These are phyloP conservation scores for Niveomyces coronatus DNA, from an alignment of 2,329 filamentous ascomycete genomes.

Conservation along the genomic window DNA sequence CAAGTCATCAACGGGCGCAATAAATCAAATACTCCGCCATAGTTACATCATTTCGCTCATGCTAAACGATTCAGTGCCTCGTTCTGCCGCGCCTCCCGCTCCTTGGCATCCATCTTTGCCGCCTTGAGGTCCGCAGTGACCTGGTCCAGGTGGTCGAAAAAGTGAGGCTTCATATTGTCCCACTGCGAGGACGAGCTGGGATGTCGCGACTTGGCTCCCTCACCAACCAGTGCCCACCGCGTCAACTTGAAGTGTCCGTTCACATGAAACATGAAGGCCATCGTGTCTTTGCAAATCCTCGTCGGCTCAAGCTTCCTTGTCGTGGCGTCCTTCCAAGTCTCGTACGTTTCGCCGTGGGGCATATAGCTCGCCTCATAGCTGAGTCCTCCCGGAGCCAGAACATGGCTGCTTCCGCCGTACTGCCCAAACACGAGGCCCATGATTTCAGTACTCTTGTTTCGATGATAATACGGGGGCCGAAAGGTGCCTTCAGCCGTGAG, in stretches of 20 bases:
- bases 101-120: neutral
- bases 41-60: too few species aligned
- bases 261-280: constrained; percentile 39
- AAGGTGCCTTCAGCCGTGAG: constrained; percentile 52
- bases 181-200: constrained; percentile 13
- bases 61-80: neutral
- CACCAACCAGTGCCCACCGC: constrained; percentile 16
- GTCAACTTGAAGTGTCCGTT: constrained; percentile 17
- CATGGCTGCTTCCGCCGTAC: constrained; percentile 20
- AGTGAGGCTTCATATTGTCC: constrained; percentile 17
- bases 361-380: constrained; percentile 25
- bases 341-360: constrained; percentile 25
- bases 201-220: constrained; percentile 14
- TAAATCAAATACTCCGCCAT: too few species aligned
- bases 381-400: constrained; percentile 20
- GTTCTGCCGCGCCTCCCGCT: too few species aligned
- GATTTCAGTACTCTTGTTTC: constrained; percentile 47
- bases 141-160: constrained; percentile 18
- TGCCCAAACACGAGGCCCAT: constrained; percentile 39
- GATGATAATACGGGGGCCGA: constrained; percentile 56
- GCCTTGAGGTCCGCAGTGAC: constrained; percentile 16
- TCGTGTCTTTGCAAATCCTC: constrained; percentile 33
- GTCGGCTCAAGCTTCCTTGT: constrained; percentile 26
- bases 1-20: too few species aligned
- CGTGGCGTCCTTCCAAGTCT: constrained; percentile 19